Conservation (phyloP, 2,329 filamentous ascomycete species). For the Aspergillus phoenicis region DNA sequence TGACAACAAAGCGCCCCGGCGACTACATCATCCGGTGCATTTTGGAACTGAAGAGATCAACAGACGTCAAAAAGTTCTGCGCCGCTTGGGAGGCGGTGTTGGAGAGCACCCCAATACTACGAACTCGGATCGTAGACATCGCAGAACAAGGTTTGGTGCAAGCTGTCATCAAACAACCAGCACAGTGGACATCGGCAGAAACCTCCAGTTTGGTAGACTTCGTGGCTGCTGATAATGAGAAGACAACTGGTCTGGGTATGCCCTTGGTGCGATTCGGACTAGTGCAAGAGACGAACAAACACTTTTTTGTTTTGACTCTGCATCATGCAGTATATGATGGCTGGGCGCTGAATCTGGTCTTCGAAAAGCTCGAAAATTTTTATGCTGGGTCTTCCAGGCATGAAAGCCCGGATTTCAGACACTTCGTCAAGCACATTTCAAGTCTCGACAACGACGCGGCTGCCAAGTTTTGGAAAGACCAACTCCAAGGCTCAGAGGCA, state of each 20-base stretch:
- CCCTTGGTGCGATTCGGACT: not conserved
- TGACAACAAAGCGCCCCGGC: not conserved
- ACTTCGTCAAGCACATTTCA: not conserved
- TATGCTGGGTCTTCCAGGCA: not conserved
- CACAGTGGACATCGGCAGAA: not conserved
- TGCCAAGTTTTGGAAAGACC: not conserved
- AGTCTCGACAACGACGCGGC: not conserved
- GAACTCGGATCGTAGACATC: constrained; percentile 5
- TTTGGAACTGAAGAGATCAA: not conserved
- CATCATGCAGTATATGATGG: constrained; percentile 6
- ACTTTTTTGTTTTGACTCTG: not conserved
- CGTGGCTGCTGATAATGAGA: not conserved
- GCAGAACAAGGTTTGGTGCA: constrained; percentile 6
- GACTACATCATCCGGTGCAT: not conserved
- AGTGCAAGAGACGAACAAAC: not conserved
- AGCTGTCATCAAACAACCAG: not conserved
- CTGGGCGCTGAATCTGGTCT: not conserved
- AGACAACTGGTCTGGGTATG: not conserved
- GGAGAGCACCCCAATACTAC: not conserved
- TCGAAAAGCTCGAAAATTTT: not conserved
- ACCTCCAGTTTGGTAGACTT: not conserved
- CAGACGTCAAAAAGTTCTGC: not conserved
- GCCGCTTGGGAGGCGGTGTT: not conserved
- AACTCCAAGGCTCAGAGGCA: not conserved
- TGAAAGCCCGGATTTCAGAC: not conserved